Evolutionary conservation across 2,329 filamentous ascomycete species (phyloP).

Genomic region (Sporothrix globosa): DNA sequence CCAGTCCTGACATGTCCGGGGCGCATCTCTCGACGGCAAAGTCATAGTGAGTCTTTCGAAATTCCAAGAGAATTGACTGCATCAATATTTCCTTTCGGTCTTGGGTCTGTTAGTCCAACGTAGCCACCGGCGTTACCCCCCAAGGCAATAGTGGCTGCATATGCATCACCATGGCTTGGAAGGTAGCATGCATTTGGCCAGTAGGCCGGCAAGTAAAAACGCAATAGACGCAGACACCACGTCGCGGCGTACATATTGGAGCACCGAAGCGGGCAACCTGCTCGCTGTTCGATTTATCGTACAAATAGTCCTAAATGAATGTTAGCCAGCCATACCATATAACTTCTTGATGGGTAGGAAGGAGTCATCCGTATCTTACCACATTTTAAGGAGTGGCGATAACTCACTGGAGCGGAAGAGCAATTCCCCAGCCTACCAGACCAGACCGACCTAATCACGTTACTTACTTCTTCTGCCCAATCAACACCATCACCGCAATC

Average conservation of each 20-base stretch:
- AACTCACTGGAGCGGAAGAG: background rate
- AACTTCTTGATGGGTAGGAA: background rate
- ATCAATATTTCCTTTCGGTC: background rate
- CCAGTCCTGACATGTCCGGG: background rate
- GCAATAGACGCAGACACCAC: background rate
- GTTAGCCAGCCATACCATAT: background rate
- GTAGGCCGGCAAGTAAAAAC: background rate
- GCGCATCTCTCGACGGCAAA: background rate
- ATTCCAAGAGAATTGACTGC: background rate
- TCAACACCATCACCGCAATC: slow-evolving; percentile 24
- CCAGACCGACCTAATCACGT: slow-evolving; percentile 24
- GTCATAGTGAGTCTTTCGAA: background rate
- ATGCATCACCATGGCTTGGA: background rate
- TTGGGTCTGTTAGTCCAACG: slow-evolving; percentile 9
- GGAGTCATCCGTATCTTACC: background rate
- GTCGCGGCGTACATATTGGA: background rate
- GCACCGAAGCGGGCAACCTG: background rate
- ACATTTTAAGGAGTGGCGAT: background rate
- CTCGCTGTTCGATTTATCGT: background rate
- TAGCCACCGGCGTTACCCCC: background rate
- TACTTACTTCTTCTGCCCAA: slow-evolving; percentile 23
- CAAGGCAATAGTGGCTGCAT: slow-evolving; percentile 5
- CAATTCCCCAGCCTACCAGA: background rate
- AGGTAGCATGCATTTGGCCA: background rate
- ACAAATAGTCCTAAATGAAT: background rate